A percentile compares a stretch with the other conserved stretches of the same genome.
These are phyloP conservation scores for Metschnikowia reukaufii DNA, from an alignment of 805 yeast genomes.

Conservation along the genomic window DNA sequence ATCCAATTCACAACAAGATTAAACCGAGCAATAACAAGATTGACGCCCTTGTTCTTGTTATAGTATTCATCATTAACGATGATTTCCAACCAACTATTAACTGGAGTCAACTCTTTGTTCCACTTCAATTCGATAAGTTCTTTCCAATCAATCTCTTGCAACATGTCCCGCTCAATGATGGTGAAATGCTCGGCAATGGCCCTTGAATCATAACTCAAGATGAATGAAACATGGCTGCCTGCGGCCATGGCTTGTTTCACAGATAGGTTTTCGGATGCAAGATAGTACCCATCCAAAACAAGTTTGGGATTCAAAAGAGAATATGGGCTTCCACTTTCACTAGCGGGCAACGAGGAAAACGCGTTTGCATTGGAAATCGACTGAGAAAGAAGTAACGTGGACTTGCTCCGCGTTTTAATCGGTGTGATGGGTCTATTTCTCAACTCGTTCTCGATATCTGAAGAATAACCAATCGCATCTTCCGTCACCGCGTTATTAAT, in stretches of 20 bases:
- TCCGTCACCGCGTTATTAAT: constrained; percentile 42
- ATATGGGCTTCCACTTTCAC: constrained; percentile 15
- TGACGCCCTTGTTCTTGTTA: constrained; percentile 64
- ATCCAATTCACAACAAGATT: constrained; percentile 91
- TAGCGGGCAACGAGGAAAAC: constrained; percentile 8
- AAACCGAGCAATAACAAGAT: constrained; percentile 79
- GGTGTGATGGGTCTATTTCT: constrained; percentile 36
- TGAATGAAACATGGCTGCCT: constrained; percentile 75
- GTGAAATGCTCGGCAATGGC: constrained; percentile 81
- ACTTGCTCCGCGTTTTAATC: constrained; percentile 16
- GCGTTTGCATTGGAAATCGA: constrained; percentile 19
- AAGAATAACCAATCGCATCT: constrained; percentile 31
- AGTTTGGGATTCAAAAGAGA: constrained; percentile 27
- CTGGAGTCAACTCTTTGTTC: constrained; percentile 64
- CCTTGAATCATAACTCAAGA: constrained; percentile 67
- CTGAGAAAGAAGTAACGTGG: constrained; percentile 7
- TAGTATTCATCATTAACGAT: constrained; percentile 54
- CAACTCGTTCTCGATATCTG: constrained; percentile 21
- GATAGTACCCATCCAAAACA: constrained; percentile 36
- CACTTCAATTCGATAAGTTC: constrained; percentile 78
- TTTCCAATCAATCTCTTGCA: constrained; percentile 88
- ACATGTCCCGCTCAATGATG: constrained; percentile 77
- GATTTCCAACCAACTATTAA: constrained; percentile 80
- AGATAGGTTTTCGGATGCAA: constrained; percentile 30
- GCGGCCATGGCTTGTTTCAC: constrained; percentile 44